Evolutionary conservation across 2,329 filamentous ascomycete genomes (phyloP), one percentile per base, ranked within the genome.

Genomic region (Fusarium sulawesiense): DNA sequence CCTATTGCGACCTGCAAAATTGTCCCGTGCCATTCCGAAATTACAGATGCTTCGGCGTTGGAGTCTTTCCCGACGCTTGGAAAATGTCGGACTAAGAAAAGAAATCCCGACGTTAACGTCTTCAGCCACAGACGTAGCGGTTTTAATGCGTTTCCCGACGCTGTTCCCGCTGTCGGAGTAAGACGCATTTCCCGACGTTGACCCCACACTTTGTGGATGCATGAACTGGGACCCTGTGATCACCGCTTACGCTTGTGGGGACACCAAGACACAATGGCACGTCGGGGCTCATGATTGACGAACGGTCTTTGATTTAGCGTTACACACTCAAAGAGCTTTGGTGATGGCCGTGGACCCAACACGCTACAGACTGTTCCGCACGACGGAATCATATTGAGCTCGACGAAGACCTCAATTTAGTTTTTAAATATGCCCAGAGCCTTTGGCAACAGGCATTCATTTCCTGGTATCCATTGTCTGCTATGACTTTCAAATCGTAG

Each of bases 81-180:
- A 2, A 3, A 11, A 3, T 14, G 55, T 58, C 55, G 55, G 55
- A 12, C 20, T 12, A 44, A 34, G 12, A 0, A 27, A 8, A 6
- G 1, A 23, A 34, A 56, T 56, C 45, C 45, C 54, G 54, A 56
- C 45, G 23, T 13, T 23, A 13, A 30, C 14, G 3, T 29, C 18
- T 11, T 6, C 23, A 47, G 12, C 20, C 45, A 29, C 45, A 37
- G 6, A 30, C 12, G 11, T 6, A 25, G 55, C 55, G 48, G 32
- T 34, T 18, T 55, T 55, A 27, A 30, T 21, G 47, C n/a, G 14
- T 42, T 55, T 58, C 20, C 55, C 27, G 48, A 58, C 48, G 32
- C 47, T 55, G 55, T 23, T 25, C 23, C 56, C 29, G 12, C 18
- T 53, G 48, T 58, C 56, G 56, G 56, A 32, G n/a, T 58, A 44